Base-by-base conservation (phyloP, 192 early-diverging fungal genomes). In the Mycoemilia scoparia region DNA sequence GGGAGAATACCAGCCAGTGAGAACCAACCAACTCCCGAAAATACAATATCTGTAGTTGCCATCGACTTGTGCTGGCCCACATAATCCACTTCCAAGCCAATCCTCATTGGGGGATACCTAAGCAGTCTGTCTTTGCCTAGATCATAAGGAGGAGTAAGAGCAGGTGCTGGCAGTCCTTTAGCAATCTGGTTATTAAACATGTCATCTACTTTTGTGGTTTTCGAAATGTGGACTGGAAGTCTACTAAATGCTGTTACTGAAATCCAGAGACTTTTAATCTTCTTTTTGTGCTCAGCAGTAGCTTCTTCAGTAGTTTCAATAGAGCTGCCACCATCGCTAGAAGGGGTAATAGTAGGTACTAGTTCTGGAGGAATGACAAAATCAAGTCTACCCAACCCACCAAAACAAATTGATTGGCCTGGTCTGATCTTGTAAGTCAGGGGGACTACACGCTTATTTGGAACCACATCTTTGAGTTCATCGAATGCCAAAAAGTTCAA, bases 1-100 rank as follows among this genome's bases (percentile, higher is more conserved):
- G 47, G 45, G 38, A 70, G 73, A 25, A 32, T 29, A 13, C 74
- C 76, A 2, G 65, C 46, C 16, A 79, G 35, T 24, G 69, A 56
- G 7, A 72, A 37, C 76, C 76, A 79, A 11, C 76, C 76, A 24
- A 72, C 43, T 14, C 76, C 70, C 1, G 60, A 49, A 57, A 76
- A 67, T 9, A 60, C 62, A 20, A 79, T 44, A 37, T 79, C 76
- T 21, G 56, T 33, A 2, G 57, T 49, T 1, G 70, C 66, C 27
- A 64, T 56, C 12, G 41, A 45, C 14, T 35, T 42, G 41, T 67
- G 59, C 3, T 38, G 20, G 11, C 67, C 63, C 21, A 48, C 36
- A 26, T 74, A 52, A 8, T 36, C 34, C 21, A 67, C 40, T 14
- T 48, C 45, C 17, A 57, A 35, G 10, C 54, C 56, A n/a, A 71